Evolutionary conservation across 1,139 yeast species (phyloP).

Genomic region (Blastobotrys persicus): DNA sequence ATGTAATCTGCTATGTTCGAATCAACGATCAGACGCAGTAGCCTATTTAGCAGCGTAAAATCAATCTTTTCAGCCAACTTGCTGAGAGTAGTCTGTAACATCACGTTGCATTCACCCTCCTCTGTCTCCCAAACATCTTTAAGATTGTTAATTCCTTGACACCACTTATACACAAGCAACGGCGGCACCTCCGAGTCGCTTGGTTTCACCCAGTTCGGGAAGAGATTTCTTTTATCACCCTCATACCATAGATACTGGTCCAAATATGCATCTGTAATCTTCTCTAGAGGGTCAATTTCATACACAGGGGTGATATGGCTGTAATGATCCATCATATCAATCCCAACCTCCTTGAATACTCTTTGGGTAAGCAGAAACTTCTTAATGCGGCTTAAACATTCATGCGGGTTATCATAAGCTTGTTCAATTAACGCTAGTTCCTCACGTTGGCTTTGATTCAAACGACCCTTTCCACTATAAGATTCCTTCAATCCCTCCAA

Average conservation of each 20-base stretch:
- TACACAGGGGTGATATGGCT: constrained; percentile 83
- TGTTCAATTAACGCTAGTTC: constrained; percentile 92
- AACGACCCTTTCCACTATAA: constrained; percentile 75
- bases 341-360: constrained; percentile 82
- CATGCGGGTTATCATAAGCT: constrained; percentile 96
- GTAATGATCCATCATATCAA: constrained; percentile 92
- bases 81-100: constrained; percentile 70
- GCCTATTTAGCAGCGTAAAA: constrained; percentile 77
- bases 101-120: constrained; percentile 76
- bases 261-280: constrained; percentile 91
- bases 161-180: constrained; percentile 86
- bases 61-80: constrained; percentile 84
- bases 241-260: constrained; percentile 98
- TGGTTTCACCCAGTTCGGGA: constrained; percentile 97
- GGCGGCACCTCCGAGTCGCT: constrained; percentile 95
- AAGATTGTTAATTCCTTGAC: constrained; percentile 86
- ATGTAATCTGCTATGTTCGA: constrained; percentile 93
- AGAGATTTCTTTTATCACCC: constrained; percentile 79
- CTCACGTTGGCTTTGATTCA: constrained; percentile 86
- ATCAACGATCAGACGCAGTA: constrained; percentile 78
- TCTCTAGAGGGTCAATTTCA: constrained; percentile 85
- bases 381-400: constrained; percentile 80
- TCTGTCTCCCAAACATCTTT: constrained; percentile 73
- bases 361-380: constrained; percentile 82
- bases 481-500: constrained; percentile 83